Percentiles rank a stretch among this genome's conserved stretches.
These are phyloP conservation scores for Solanum etuberosum DNA, from an alignment of 257 asterid species.

Conservation along the genomic window DNA sequence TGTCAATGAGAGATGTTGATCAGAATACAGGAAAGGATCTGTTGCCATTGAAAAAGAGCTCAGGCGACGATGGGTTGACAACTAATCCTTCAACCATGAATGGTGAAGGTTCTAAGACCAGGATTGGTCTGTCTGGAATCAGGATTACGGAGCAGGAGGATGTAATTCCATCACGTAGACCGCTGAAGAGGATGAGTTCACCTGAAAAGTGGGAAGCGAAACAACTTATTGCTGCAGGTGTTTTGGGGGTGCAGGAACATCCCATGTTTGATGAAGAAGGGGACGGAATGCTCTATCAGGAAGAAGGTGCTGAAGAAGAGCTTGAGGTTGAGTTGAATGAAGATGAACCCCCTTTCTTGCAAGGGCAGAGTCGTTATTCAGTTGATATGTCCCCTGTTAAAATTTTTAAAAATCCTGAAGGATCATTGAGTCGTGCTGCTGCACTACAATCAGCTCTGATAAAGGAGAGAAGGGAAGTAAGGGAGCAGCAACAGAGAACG, in stretches of 20 bases:
- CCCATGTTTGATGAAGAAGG: conserved; percentile 81
- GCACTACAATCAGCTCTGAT: conserved; percentile 87
- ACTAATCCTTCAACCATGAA: conserved; percentile 42
- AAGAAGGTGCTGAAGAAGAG: conserved; percentile 93
- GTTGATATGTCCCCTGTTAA: conserved; percentile 88
- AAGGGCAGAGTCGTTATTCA: conserved; percentile 76
- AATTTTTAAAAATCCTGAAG: conserved; percentile 92
- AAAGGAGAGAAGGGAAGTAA: conserved; percentile 92
- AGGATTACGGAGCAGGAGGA: conserved; percentile 48
- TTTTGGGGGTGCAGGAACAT: conserved; percentile 56
- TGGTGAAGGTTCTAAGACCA: conserved; percentile 42
- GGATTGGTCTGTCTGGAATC: conserved; percentile 82
- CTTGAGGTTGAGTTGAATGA: conserved; percentile 87
- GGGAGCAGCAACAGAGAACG: conserved; percentile 86
- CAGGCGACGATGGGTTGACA: conserved; percentile 34
- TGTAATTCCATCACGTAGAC: conserved; percentile 67
- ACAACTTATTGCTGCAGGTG: conserved; percentile 83
- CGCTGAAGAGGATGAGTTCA: conserved; percentile 85
- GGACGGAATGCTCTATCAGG: conserved; percentile 75
- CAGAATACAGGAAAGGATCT: conserved; percentile 77
- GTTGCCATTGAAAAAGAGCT: conserved; percentile 70
- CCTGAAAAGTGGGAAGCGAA: conserved; percentile 97
- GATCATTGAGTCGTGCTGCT: conserved; percentile 91
- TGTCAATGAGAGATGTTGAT: conserved; percentile 94
- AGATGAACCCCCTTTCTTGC: conserved; percentile 83